phyloP scores from a whole-genome alignment of 257 asterid genomes.

The Salvia hispanica region DNA sequence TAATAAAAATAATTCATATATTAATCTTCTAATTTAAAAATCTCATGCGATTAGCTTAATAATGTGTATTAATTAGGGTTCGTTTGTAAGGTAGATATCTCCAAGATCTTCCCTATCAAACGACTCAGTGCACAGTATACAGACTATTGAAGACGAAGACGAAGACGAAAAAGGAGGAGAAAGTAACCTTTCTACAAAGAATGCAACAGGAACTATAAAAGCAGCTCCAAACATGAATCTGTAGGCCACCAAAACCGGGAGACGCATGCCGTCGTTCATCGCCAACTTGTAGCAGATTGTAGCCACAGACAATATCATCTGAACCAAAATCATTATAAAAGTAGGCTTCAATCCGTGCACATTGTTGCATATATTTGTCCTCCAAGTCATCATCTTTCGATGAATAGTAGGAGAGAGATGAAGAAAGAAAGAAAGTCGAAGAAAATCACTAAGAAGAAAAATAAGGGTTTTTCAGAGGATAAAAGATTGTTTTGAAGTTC shows the following conservation, averaged over 20 bases:
- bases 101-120: too few relatives aligned
- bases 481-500: too few relatives aligned
- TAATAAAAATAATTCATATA: too few relatives aligned
- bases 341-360: constrained; percentile 59
- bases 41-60: too few relatives aligned
- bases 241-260: constrained; percentile 47
- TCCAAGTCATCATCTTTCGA: constrained; percentile 14
- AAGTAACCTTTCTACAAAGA: constrained; percentile 53
- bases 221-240: constrained; percentile 64
- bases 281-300: constrained; percentile 55
- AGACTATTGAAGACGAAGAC: background rate
- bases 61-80: too few relatives aligned
- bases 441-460: too few relatives aligned
- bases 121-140: too few relatives aligned
- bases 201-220: constrained; percentile 55
- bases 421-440: background rate
- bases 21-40: too few relatives aligned
- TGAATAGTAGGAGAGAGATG: background rate
- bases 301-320: constrained; percentile 38
- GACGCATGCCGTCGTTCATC: constrained; percentile 57
- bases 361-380: constrained; percentile 27
- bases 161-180: background rate
- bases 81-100: too few relatives aligned
- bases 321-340: constrained; percentile 49
- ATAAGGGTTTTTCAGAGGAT: too few relatives aligned